Evolutionary conservation across 768 basidiomycete species (phyloP).

Genomic region (Trametes elegans): DNA sequence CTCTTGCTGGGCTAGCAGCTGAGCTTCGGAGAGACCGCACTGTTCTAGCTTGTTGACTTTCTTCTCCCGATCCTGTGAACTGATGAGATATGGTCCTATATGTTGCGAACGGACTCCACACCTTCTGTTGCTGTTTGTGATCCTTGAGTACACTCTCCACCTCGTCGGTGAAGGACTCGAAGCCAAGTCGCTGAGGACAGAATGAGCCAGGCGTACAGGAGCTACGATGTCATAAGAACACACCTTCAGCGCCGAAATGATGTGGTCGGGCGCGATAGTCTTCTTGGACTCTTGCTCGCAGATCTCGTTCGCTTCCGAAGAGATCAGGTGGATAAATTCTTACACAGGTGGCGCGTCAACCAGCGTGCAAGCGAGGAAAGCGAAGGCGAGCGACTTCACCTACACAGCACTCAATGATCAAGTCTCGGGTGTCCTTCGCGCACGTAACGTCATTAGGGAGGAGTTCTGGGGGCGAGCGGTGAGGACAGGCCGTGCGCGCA

Average conservation of each 20-base stretch:
- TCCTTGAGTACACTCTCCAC: slow-evolving; percentile 93
- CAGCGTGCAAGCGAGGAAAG: neutral
- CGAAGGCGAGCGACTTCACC: slow-evolving; percentile 59
- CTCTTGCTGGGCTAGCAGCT: slow-evolving; percentile 85
- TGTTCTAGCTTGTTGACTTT: slow-evolving; percentile 88
- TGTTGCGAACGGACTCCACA: slow-evolving; percentile 35
- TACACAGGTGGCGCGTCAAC: slow-evolving; percentile 17
- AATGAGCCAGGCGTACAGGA: neutral
- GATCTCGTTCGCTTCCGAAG: slow-evolving; percentile 96
- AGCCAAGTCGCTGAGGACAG: slow-evolving; percentile 73
- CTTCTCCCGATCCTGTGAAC: slow-evolving; percentile 77
- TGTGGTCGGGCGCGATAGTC: slow-evolving; percentile 98
- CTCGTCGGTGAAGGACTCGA: slow-evolving; percentile 86
- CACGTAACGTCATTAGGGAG: slow-evolving; percentile 85
- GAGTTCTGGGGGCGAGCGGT: slow-evolving; percentile 55
- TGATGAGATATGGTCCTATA: slow-evolving; percentile 3
- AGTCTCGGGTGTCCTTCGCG: slow-evolving; percentile 94
- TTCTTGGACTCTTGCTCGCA: slow-evolving; percentile 99
- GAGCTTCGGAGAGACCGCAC: slow-evolving; percentile 88
- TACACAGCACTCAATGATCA: slow-evolving; percentile 98
- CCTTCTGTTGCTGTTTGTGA: slow-evolving; percentile 95
- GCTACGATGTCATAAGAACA: slow-evolving; percentile 13
- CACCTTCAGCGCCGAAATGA: slow-evolving; percentile 88
- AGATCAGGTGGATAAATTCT: slow-evolving; percentile 99
- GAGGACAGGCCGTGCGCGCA: slow-evolving; percentile 9